Evolutionary conservation across 768 basidiomycete species (phyloP), one percentile per base, ranked within the genome.

Genomic region (Boletus speciosus): DNA sequence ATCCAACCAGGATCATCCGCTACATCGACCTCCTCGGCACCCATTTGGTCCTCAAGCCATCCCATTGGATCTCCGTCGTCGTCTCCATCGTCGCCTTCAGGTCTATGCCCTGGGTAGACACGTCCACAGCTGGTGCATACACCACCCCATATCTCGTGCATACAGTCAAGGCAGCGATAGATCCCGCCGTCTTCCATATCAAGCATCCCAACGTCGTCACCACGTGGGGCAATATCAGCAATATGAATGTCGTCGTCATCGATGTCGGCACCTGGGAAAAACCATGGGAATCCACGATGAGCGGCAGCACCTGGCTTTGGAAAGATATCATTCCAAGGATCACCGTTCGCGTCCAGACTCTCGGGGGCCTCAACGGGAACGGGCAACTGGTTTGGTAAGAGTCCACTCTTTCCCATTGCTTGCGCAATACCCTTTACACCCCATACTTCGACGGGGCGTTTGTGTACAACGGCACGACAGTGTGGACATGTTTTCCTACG

Each of bases 141-240:
- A 1, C 86, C 86, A 55, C 76, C 82, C 80, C 78, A 82, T 56
- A 93, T 86, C 70, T 93, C 90, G 62, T 91, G 83, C 76, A 84
- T 78, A 58, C 89, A 92, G 40, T 84, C 83, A 15, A 82, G 62
- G 65, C 90, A 93, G 16, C 90, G 79, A 62, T 82, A 85, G n/a
- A 92, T 76, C 1, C 84, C 86, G 11, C 84, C 87, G 54, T 91
- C 90, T 58, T 90, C 88, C 9, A 73, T 75, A 62, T 92, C 90
- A 34, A 79, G 78, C 74, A 86, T 81, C 1, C 88, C 88, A 60
- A 84, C 70, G 27, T 77, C 72, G 39, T 77, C 50, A 61, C 71
- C 61, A 63, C 62, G 61, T 60, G 47, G 62, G 4, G 49, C 54
- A 16, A 58, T 23, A 47, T 55, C 55, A 15, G 50, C 43, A 23